Percentiles rank a stretch among this genome's conserved stretches.
phyloP scores from a whole-genome alignment of 2,329 filamentous ascomycete genomes.

The Colletotrichum trifolii region DNA sequence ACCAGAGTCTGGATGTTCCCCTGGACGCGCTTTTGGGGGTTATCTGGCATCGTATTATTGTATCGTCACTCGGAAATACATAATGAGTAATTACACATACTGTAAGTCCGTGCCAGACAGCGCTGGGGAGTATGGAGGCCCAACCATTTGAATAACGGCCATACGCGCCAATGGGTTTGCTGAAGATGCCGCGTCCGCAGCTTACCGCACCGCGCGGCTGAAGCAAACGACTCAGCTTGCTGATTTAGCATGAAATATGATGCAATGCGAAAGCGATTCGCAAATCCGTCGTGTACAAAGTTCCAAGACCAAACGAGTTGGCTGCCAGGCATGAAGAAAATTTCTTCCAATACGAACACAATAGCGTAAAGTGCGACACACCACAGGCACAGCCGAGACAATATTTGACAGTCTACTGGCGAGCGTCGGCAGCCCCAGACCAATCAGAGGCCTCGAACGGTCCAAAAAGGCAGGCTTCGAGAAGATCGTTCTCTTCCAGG shows the following conservation, averaged over 20 bases:
- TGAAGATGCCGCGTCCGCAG: constrained; percentile 1
- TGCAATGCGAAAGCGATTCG: constrained; percentile 8
- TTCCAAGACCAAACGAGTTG: not conserved
- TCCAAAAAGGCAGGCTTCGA: constrained; percentile 33
- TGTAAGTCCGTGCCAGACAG: constrained; percentile 3
- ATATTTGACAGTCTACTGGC: constrained; percentile 11
- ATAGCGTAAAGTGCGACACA: constrained; percentile 15
- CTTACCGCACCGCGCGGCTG: constrained; percentile 35
- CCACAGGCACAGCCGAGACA: constrained; percentile 32
- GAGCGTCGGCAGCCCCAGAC: constrained; percentile 15
- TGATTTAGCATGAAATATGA: not conserved
- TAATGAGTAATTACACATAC: not conserved
- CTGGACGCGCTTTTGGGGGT: not conserved
- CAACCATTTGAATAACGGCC: not conserved
- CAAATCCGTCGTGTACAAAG: constrained; percentile 1
- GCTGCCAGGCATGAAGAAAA: constrained; percentile 2
- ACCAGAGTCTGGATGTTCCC: not conserved
- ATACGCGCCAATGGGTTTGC: too few relatives aligned
- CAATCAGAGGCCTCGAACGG: constrained; percentile 17
- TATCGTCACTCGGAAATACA: too few relatives aligned
- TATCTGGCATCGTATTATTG: not conserved
- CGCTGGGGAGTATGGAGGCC: not conserved
- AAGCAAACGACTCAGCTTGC: constrained; percentile 11
- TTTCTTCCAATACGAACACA: constrained; percentile 5
- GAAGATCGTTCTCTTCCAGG: constrained; percentile 30